Evolutionary conservation across 148 eudicot species (phyloP), one percentile per base, ranked within the genome.

Genomic region (Spergularia marina): DNA sequence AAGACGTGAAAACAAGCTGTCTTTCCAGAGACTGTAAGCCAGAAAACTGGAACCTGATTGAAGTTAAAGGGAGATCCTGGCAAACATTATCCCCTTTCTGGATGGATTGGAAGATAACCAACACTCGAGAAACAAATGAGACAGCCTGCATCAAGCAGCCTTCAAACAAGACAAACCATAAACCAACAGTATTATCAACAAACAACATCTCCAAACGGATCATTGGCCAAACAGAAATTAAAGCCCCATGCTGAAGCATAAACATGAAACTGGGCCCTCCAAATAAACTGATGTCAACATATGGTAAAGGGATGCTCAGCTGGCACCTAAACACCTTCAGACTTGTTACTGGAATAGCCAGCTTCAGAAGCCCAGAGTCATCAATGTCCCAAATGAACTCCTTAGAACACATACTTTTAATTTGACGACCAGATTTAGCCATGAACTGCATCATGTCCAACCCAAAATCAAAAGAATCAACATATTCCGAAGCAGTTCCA

Each of bases 61-160:
- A 96, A 70, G 97, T 96, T 58, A 81, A 86, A 13, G 99, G 99
- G 60, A 92, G 79, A 56, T 84, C 83, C 74, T 75, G 56, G 71
- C 82, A 83, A 75, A 64, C 79, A 81, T 63, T 69, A 81, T 58
- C 69, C 70, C 74, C 79, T 68, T 80, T 76, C 76, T 81, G 79
- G 68, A 69, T 72, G 71, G 89, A 79, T 74, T 74, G 84, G 74
- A 96, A 88, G 59, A 84, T 82, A 40, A 76, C 57, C 82, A 92
- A 81, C 66, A 91, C 79, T 40, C 83, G 73, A 79, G 85, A 87
- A 78, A 91, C 76, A 65, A 88, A 82, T 60, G 82, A 75, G 57
- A 92, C 81, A 67, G 87, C 98, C 86, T 86, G 86, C 83, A 82
- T 82, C 86, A 96, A 81, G 88, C 91, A 82, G 74, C 95, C 97